Base-by-base conservation (phyloP, 176 grass and related monocot species). In the Metroxylon sagu region DNA sequence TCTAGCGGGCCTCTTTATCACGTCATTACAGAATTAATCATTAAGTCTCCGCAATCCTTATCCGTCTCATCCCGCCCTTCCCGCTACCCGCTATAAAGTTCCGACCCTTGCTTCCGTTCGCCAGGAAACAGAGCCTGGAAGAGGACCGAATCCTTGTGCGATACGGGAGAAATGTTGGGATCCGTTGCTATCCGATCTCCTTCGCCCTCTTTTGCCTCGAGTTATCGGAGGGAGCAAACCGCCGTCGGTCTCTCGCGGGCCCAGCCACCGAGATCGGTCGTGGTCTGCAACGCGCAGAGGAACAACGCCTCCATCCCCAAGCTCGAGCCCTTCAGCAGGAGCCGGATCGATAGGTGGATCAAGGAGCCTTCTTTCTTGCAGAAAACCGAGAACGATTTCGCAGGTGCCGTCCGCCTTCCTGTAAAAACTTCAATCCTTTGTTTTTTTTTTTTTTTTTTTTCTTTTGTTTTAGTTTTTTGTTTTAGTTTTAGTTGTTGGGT, bases 301-400 rank as follows among this genome's bases (percentile, higher is more conserved):
- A 79, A 80, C 65, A 69, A 85, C 55, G 74, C 64, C 65, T 81
- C 87, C 17, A 80, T 97, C 75, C 93, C 87, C 5, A 97, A 88
- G 75, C 54, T 79, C 67, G 79, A 80, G 73, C 78, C 93, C 53
- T 88, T 97, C 68, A 79, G 59, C 66, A 71, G 78, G 59, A 76
- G 69, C 66, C 91, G 86, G 56, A 87, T 79, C 69, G 66, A 85
- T 52, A 75, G 85, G 56, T 72, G 82, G 26, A 60, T 79, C 50
- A 71, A 78, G 67, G 77, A 72, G 6, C 70, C 84, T 76, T 84
- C 93, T 52, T 73, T 97, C 30, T 65, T 92, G 25, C 78, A 88
- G 64, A 74, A 66, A 54, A 85, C 72, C 60, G 80, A 97, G 53
- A 68, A 88, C 55, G 80, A 92, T 14, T 77, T 97, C 75, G 68